phyloP scores from a whole-genome alignment of 306 rosid genomes.

The Vicia sativa region DNA sequence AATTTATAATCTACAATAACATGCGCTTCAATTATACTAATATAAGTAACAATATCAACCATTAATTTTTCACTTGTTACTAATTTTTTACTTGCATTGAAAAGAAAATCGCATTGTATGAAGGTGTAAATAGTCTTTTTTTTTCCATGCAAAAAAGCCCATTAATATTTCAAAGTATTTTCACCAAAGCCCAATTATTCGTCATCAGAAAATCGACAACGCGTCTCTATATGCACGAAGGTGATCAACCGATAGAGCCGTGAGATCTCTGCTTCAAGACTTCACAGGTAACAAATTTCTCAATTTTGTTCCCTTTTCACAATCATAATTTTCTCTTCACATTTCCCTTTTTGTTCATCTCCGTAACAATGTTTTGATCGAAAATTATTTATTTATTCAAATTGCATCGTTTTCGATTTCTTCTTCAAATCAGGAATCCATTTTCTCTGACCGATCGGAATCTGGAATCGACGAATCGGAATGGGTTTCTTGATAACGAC shows the following conservation, averaged over 20 bases:
- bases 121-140: not conserved
- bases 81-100: too few relatives aligned
- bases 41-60: too few relatives aligned
- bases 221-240: constrained; percentile 27
- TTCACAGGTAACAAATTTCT: constrained; percentile 43
- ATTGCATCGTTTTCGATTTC: not conserved
- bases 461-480: constrained; percentile 46
- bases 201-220: constrained; percentile 17
- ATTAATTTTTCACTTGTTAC: too few relatives aligned
- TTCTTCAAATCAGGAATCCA: constrained; percentile 40
- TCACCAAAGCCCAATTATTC: constrained; percentile 16
- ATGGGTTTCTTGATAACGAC: constrained; percentile 87
- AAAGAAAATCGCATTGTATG: too few relatives aligned
- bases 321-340: not conserved
- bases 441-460: constrained; percentile 55
- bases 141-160: not conserved
- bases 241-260: constrained; percentile 28
- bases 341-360: constrained; percentile 13
- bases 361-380: constrained; percentile 25
- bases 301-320: not conserved
- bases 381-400: constrained; percentile 4
- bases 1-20: too few relatives aligned
- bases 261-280: constrained; percentile 45
- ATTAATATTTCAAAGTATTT: not conserved
- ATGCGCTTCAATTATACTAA: too few relatives aligned